These are phyloP conservation scores for Stentor roeselii DNA, from an alignment of 73 alveolate species.

Conservation along the genomic window DNA sequence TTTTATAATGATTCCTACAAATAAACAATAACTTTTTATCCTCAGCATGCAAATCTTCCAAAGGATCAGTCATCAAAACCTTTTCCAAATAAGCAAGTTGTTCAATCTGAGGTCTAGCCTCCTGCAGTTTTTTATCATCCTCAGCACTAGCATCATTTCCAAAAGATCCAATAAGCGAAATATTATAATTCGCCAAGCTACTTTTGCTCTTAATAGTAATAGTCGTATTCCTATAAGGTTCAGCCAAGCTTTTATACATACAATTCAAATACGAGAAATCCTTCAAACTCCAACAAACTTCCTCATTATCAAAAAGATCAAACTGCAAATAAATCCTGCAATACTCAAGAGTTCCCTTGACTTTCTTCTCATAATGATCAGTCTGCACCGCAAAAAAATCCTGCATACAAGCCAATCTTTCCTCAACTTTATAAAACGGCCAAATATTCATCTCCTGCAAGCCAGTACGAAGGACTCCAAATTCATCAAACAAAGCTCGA, in stretches of 20 bases:
- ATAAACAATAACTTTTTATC: constrained; percentile 42
- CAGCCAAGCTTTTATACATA: constrained; percentile 41
- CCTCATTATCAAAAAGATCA: constrained; percentile 36
- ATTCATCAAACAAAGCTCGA: constrained; percentile 39
- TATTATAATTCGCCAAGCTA: neutral
- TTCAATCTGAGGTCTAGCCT: constrained; percentile 37
- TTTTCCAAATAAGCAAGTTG: constrained; percentile 44
- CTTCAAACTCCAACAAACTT: constrained; percentile 46
- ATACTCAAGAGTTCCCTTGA: constrained; percentile 23
- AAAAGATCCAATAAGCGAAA: neutral
- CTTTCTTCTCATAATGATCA: constrained; percentile 26
- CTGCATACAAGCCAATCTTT: constrained; percentile 49
- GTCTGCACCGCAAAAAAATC: constrained; percentile 43
- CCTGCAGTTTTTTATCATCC: neutral
- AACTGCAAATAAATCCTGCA: constrained; percentile 40
- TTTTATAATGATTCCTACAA: constrained; percentile 55
- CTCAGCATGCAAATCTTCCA: constrained; percentile 34
- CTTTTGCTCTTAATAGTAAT: neutral
- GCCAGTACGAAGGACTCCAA: constrained; percentile 41
- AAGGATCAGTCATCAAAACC: constrained; percentile 43
- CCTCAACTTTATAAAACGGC: constrained; percentile 56
- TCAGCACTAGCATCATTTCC: constrained; percentile 19
- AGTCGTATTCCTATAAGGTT: constrained; percentile 36
- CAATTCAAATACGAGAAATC: constrained; percentile 48
- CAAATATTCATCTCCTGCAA: constrained; percentile 39